These are phyloP conservation scores for Solanum chmielewskii DNA, from an alignment of 257 asterid species.

Conservation along the genomic window DNA sequence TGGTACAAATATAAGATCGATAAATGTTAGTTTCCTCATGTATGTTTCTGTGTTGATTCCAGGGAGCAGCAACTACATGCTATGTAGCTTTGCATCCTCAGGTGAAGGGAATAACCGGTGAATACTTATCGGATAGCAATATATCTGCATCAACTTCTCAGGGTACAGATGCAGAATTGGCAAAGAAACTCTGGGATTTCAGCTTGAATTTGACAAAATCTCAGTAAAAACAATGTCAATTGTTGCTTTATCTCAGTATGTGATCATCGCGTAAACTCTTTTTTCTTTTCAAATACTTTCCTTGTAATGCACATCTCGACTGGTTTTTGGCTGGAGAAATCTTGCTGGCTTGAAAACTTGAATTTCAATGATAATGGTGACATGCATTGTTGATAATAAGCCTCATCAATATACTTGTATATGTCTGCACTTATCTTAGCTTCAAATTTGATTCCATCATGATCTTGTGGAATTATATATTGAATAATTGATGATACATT, in stretches of 20 bases:
- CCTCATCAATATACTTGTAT: background rate
- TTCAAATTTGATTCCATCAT: background rate
- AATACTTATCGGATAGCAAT: slow-evolving; percentile 20
- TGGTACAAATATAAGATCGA: background rate
- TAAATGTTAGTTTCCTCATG: background rate
- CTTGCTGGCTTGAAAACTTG: background rate
- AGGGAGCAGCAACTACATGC: slow-evolving; percentile 38
- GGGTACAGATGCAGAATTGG: slow-evolving; percentile 17
- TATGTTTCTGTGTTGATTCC: background rate
- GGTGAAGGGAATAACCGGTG: slow-evolving; percentile 22
- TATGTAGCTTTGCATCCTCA: slow-evolving; percentile 30
- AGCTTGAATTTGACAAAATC: slow-evolving; percentile 9
- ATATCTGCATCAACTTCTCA: slow-evolving; percentile 10
- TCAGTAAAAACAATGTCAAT: background rate
- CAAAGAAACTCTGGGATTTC: slow-evolving; percentile 24
- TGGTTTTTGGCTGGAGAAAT: background rate
- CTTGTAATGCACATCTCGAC: background rate
- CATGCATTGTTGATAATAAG: background rate
- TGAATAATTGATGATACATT: background rate
- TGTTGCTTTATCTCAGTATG: background rate
- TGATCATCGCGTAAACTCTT: background rate
- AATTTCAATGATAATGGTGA: background rate
- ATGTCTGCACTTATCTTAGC: background rate
- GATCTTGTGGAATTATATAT: background rate
- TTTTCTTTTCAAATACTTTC: background rate